Evolutionary conservation across 2,329 filamentous ascomycete genomes (phyloP).

Genomic region (Keithomyces neogunnii): DNA sequence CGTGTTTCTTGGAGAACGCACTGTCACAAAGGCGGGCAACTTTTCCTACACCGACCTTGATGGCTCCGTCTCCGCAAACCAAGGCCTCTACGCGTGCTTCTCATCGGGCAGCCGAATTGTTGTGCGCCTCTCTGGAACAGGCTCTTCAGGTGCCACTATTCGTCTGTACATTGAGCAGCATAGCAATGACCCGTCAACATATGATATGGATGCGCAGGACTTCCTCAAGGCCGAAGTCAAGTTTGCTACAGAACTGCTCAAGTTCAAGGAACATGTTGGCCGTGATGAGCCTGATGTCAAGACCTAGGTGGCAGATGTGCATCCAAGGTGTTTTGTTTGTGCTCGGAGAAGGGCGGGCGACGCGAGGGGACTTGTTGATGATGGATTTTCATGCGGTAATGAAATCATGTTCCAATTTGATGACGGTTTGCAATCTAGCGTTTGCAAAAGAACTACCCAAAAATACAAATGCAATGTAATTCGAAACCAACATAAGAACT

Average conservation of each 20-base stretch:
- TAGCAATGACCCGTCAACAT: constrained; percentile 70
- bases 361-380: constrained; percentile 15
- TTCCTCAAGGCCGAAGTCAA: constrained; percentile 87
- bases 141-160: constrained; percentile 91
- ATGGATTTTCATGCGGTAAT: background rate
- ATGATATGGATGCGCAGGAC: constrained; percentile 77
- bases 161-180: constrained; percentile 96
- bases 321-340: background rate
- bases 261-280: constrained; percentile 89
- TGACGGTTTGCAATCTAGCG: constrained; percentile 1
- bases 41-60: constrained; percentile 99
- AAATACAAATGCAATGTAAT: too few relatives aligned
- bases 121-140: constrained; percentile 88
- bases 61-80: constrained; percentile 88
- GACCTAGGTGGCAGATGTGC: constrained; percentile 47
- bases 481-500: background rate
- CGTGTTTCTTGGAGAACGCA: constrained; percentile 47
- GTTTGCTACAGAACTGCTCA: constrained; percentile 75
- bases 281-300: constrained; percentile 92
- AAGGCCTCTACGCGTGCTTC: constrained; percentile 92
- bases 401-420: background rate
- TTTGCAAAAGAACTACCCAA: background rate
- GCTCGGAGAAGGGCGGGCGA: background rate
- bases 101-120: constrained; percentile 92
- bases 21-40: constrained; percentile 83